These are phyloP conservation scores for Xylaria arbuscula DNA, from an alignment of 2,329 filamentous ascomycete genomes.

Conservation along the genomic window DNA sequence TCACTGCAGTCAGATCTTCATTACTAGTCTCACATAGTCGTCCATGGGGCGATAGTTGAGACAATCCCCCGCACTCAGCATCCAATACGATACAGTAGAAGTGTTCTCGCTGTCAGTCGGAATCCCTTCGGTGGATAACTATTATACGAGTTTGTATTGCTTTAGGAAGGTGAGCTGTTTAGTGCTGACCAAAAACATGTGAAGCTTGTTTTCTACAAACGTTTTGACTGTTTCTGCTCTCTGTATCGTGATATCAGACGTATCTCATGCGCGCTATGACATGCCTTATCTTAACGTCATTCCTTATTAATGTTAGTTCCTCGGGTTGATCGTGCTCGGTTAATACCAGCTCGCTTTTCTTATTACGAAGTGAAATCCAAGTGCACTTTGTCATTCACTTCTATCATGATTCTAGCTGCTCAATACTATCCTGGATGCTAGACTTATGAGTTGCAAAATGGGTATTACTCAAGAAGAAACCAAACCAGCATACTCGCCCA, in stretches of 20 bases:
- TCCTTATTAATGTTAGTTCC: neutral
- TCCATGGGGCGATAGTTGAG: constrained; percentile 3
- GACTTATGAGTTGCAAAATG: constrained; percentile 22
- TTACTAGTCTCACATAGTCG: neutral
- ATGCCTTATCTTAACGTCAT: constrained; percentile 5
- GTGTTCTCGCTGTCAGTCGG: neutral
- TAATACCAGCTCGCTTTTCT: neutral
- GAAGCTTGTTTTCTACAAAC: neutral
- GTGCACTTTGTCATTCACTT: neutral
- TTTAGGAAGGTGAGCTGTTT: constrained; percentile 35
- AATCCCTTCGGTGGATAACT: constrained; percentile 18
- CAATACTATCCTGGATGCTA: neutral
- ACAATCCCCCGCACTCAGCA: constrained; percentile 22
- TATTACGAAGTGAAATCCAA: constrained; percentile 9
- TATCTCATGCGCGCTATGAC: neutral
- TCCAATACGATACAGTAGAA: constrained; percentile 29
- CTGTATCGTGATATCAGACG: constrained; percentile 13
- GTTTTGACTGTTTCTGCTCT: neutral
- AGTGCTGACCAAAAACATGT: constrained; percentile 18
- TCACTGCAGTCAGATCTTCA: neutral
- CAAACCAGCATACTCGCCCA: constrained; percentile 34
- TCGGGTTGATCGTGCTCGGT: neutral
- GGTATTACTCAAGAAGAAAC: constrained; percentile 16
- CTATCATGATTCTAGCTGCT: neutral
- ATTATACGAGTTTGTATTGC: constrained; percentile 2